phyloP scores from a whole-genome alignment of 495 filamentous ascomycete species.

The Annulohypoxylon nitens region DNA sequence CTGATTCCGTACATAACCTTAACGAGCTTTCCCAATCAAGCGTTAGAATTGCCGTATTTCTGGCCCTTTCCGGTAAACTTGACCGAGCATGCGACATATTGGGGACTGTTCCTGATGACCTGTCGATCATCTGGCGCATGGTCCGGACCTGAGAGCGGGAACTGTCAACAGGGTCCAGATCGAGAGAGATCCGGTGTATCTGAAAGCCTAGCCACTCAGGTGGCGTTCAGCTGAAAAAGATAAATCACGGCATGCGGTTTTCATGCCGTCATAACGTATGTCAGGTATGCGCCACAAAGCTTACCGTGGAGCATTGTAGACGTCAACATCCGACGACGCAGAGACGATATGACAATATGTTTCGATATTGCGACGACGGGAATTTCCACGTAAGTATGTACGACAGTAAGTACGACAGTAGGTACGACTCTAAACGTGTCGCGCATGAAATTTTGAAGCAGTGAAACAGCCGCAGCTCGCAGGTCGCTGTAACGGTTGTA shows the following conservation, averaged over 20 bases:
- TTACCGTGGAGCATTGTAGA: conserved; percentile 8
- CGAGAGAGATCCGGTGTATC: conserved; percentile 31
- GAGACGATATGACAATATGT: conserved; percentile 17
- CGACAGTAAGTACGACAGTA: conserved; percentile 11
- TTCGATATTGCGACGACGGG: conserved; percentile 20
- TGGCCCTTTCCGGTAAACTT: conserved; percentile 34
- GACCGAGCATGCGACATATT: conserved; percentile 43
- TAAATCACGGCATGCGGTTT: background rate
- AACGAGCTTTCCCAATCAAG: conserved; percentile 39
- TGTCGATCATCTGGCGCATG: conserved; percentile 41
- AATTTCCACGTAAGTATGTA: conserved; percentile 14
- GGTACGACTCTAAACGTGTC: conserved; percentile 6
- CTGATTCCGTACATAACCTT: conserved; percentile 28
- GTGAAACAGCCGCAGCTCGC: conserved; percentile 46
- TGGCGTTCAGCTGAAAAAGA: conserved; percentile 22
- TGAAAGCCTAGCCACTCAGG: conserved; percentile 21
- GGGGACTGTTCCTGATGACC: conserved; percentile 34
- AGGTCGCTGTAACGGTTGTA: conserved; percentile 45
- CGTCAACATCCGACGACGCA: conserved; percentile 16
- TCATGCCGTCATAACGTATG: conserved; percentile 14
- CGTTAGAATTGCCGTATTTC: conserved; percentile 16
- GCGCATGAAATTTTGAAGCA: conserved; percentile 40
- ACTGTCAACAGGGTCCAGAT: conserved; percentile 39
- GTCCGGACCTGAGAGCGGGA: conserved; percentile 44
- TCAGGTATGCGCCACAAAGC: conserved; percentile 8